Evolutionary conservation across 345 rosid species (phyloP).

Genomic region (Gossypium herbaceum): DNA sequence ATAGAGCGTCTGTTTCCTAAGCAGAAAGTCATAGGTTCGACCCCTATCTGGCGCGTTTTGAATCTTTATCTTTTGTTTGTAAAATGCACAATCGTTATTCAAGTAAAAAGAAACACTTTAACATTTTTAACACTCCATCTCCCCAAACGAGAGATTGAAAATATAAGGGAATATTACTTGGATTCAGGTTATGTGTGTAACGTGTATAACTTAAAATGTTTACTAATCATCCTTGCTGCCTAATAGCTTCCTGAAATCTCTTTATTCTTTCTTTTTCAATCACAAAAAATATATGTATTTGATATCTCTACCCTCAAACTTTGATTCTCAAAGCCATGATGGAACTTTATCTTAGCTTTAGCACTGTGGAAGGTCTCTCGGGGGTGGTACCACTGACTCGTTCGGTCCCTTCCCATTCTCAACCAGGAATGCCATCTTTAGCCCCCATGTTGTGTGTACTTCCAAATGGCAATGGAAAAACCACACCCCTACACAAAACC

Average conservation of each 20-base stretch:
- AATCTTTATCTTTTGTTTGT: background rate
- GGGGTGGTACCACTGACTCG: slow-evolving; percentile 60
- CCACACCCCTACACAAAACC: slow-evolving; percentile 57
- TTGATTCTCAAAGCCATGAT: slow-evolving; percentile 7
- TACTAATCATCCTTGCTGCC: background rate
- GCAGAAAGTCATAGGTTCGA: slow-evolving; percentile 93
- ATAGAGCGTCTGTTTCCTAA: slow-evolving; percentile 99
- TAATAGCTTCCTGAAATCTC: background rate
- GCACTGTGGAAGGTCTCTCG: slow-evolving; percentile 67
- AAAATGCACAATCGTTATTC: background rate
- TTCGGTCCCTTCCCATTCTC: slow-evolving; percentile 59
- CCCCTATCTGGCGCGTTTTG: slow-evolving; percentile 75
- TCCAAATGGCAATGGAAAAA: slow-evolving; percentile 81
- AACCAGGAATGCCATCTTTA: slow-evolving; percentile 80
- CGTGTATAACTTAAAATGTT: background rate
- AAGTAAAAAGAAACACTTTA: too few species aligned
- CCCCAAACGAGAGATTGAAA: background rate
- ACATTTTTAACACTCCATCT: background rate
- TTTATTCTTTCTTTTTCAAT: background rate
- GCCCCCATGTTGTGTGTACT: slow-evolving; percentile 81
- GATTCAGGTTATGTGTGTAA: background rate
- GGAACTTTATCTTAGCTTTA: slow-evolving; percentile 12
- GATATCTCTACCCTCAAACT: background rate
- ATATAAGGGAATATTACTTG: background rate
- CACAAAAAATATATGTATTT: background rate